Conservation (phyloP, 352 stramenopile species). For the Lagenidium giganteum region DNA sequence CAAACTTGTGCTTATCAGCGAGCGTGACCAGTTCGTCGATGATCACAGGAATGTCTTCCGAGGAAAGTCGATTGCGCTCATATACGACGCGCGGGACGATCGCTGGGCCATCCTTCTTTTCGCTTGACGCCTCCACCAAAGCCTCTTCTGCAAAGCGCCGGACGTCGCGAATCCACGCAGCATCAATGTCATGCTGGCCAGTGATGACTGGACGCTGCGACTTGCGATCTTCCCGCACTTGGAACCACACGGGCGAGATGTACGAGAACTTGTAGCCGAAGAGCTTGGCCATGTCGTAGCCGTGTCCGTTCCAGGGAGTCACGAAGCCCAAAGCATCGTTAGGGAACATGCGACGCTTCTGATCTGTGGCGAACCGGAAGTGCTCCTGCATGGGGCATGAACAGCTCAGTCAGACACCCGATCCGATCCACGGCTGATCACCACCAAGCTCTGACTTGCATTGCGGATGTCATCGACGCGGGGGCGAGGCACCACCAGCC, state of each 20-base stretch:
- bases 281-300: slow-evolving; percentile 65
- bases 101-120: too few species aligned
- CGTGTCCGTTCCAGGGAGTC: slow-evolving; percentile 74
- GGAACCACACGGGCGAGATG: slow-evolving; percentile 78
- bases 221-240: slow-evolving; percentile 50
- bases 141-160: slow-evolving; percentile 2
- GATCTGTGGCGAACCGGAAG: slow-evolving; percentile 19
- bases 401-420: background rate
- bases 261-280: slow-evolving; percentile 79
- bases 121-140: too few species aligned
- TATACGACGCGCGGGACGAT: slow-evolving; percentile 78
- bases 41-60: slow-evolving; percentile 48
- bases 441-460: too few species aligned
- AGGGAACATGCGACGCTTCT: slow-evolving; percentile 25
- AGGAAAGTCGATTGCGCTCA: slow-evolving; percentile 57
- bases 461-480: slow-evolving; percentile 38
- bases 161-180: slow-evolving; percentile 43
- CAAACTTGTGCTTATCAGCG: slow-evolving; percentile 34
- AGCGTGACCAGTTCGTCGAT: slow-evolving; percentile 42
- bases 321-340: slow-evolving; percentile 72
- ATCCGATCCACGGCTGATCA: too few species aligned
- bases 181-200: slow-evolving; percentile 67
- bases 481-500: slow-evolving; percentile 45
- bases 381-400: slow-evolving; percentile 23
- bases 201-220: slow-evolving; percentile 48